A percentile compares a stretch with the other conserved stretches of the same genome.
Evolutionary conservation across 768 basidiomycete genomes (phyloP).

Genomic region (Trametes punicea): DNA sequence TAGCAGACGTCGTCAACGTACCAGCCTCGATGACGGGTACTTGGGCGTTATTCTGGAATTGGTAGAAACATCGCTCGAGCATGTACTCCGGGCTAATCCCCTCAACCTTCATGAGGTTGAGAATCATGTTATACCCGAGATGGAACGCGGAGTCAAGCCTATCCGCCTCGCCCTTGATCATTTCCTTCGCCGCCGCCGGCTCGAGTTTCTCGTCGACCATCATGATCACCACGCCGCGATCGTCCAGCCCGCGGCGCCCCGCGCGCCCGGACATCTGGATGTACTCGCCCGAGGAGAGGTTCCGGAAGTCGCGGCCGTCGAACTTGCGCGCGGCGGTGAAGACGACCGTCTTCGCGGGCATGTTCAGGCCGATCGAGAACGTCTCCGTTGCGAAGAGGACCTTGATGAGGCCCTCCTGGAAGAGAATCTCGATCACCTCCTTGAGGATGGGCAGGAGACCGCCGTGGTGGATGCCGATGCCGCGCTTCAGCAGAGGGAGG

Average conservation of each 20-base stretch:
- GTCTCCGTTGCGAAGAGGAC: conserved; percentile 98
- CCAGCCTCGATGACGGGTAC: conserved; percentile 84
- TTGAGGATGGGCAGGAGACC: conserved; percentile 96
- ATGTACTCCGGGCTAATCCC: conserved; percentile 98
- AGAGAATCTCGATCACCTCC: conserved; percentile 98
- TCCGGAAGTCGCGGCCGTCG: conserved; percentile 92
- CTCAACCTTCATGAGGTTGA: conserved; percentile 98
- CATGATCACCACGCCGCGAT: conserved; percentile 99
- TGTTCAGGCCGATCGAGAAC: conserved; percentile 96
- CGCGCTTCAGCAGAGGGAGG: conserved; percentile 88
- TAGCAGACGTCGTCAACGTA: conserved; percentile 35
- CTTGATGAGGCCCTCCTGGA: conserved; percentile 97
- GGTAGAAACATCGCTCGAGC: conserved; percentile 97
- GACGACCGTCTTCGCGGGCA: conserved; percentile 99
- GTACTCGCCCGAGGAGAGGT: conserved; percentile 93
- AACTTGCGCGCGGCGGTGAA: conserved; percentile 96
- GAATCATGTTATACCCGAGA: conserved; percentile 97
- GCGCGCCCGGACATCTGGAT: conserved; percentile 99
- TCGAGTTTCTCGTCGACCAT: conserved; percentile 99
- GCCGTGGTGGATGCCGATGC: conserved; percentile 97
- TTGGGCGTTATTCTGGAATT: conserved; percentile 94
- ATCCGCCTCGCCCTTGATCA: conserved; percentile 99
- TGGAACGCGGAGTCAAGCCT: conserved; percentile 97
- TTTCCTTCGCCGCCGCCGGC: conserved; percentile 84
- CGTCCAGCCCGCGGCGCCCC: conserved; percentile 93